These are phyloP conservation scores for Mycena olivaceomarginata DNA, from an alignment of 768 basidiomycete genomes.

Conservation along the genomic window DNA sequence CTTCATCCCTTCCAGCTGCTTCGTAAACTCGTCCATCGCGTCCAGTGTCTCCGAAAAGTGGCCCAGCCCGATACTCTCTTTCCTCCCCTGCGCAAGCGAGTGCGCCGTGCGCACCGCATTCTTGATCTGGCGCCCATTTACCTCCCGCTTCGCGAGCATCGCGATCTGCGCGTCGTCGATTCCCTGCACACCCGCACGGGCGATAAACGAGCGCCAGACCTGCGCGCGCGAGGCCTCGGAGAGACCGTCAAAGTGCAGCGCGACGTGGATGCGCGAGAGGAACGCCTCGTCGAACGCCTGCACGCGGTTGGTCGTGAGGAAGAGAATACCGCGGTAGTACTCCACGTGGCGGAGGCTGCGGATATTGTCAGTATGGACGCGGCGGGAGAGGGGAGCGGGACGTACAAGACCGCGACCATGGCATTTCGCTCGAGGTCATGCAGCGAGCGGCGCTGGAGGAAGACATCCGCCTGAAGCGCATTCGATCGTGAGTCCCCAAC, in stretches of 20 bases:
- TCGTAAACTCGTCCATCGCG: too few species aligned
- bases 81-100: too few species aligned
- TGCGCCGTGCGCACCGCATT: slow-evolving; percentile 72
- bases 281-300: slow-evolving; percentile 81
- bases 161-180: slow-evolving; percentile 62
- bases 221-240: slow-evolving; percentile 69
- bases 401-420: slow-evolving; percentile 81
- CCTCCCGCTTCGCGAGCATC: slow-evolving; percentile 67
- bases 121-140: slow-evolving; percentile 83
- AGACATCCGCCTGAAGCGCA: slow-evolving; percentile 72
- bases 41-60: too few species aligned
- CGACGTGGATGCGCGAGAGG: slow-evolving; percentile 79
- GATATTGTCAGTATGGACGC: slow-evolving; percentile 40
- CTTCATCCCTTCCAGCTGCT: too few species aligned
- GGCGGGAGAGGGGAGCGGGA: slow-evolving; percentile 35
- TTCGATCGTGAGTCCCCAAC: slow-evolving; percentile 28
- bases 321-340: slow-evolving; percentile 74
- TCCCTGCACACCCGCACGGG: slow-evolving; percentile 46
- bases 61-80: too few species aligned
- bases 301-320: too few species aligned
- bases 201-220: slow-evolving; percentile 51
- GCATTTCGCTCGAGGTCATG: slow-evolving; percentile 81
- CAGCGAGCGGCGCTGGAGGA: slow-evolving; percentile 80
- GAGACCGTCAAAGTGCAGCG: slow-evolving; percentile 78
- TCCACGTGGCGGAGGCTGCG: slow-evolving; percentile 72